phyloP scores from a whole-genome alignment of 1,139 yeast species.

The Debaryomycetaceae sp. region DNA sequence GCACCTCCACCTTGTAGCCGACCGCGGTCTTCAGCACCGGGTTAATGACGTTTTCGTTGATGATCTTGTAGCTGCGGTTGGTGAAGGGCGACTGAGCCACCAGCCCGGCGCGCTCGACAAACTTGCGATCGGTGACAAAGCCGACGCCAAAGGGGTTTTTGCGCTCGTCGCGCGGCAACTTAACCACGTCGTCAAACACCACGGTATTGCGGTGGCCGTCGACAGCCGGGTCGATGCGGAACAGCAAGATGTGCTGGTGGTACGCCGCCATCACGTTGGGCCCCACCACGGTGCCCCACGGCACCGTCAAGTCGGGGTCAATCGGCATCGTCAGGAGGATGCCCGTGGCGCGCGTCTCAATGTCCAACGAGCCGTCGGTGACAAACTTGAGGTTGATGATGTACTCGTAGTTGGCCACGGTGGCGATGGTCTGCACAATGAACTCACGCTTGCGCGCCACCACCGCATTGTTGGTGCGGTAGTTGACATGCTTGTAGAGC shows the following conservation, averaged over 20 bases:
- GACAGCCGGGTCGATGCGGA: conserved; percentile 83
- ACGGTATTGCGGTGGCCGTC: conserved; percentile 83
- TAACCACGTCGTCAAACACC: conserved; percentile 68
- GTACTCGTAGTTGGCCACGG: conserved; percentile 90
- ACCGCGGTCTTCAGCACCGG: conserved; percentile 75
- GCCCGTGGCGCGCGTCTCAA: conserved; percentile 88
- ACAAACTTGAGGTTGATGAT: conserved; percentile 72
- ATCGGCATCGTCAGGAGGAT: conserved; percentile 80
- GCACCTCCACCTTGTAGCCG: conserved; percentile 75
- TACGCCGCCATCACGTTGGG: conserved; percentile 86
- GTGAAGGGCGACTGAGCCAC: conserved; percentile 75
- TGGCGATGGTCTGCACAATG: conserved; percentile 80
- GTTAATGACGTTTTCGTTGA: conserved; percentile 74
- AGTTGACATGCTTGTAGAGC: conserved; percentile 79
- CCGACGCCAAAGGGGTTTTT: conserved; percentile 75
- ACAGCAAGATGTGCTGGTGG: conserved; percentile 82
- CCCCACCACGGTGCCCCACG: conserved; percentile 82
- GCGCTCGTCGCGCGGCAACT: conserved; percentile 52
- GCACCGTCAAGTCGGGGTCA: conserved; percentile 68
- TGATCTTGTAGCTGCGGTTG: conserved; percentile 73
- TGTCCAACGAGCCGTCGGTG: conserved; percentile 78
- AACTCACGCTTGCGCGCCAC: conserved; percentile 85
- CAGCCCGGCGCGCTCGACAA: conserved; percentile 67
- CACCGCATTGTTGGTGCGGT: conserved; percentile 68
- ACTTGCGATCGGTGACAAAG: conserved; percentile 59